Evolutionary conservation across 2,329 filamentous ascomycete genomes (phyloP), one percentile per base, ranked within the genome.

Genomic region (Furcasterigmium furcatum): DNA sequence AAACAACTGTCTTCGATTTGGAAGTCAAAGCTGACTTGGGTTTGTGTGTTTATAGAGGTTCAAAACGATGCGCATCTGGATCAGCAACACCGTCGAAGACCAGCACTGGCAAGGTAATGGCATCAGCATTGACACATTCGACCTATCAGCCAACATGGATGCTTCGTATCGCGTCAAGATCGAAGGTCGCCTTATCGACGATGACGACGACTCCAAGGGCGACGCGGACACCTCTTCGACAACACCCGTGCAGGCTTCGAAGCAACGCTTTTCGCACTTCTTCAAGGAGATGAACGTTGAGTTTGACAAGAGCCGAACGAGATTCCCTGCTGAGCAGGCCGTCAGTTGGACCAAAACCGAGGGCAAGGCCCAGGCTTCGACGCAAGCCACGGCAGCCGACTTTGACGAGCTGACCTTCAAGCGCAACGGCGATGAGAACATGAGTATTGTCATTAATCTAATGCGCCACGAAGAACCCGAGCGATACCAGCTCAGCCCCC

Each of bases 401-500:
- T 96, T 97, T 59, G 94, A 96, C 67, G 87, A 88, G 61, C 73
- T 99, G 38, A 87, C 91, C 36, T 97, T 99, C 63, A 90, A 95
- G 72, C 82, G 94, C 44, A 89, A 87, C 57, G 87, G 90, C 27
- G 94, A 99, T 61, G 91, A 96, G 64, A 96, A 95, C 56, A 76
- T 88, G 55, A 96, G 96, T 61, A 84, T 96, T 55, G 91, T 84
- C 10, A 87, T 99, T 68, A 95, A 91, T 58, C 77, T 99, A 27
- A 79, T 82, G 52, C 80, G 90, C 13, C 88, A 95, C 58, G 91
- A 97, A 62, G 82, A 83, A 13, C 91, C 89, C 0, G 92, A 97
- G 64, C 80, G 91, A 46, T 96, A 87, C 62, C 81, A 82, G 55
- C 70, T 97, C 21, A 94, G 84, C 65, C 82, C 85, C 41, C 82